Percentiles rank a stretch among this genome's conserved stretches.
Conservation (phyloP, 164 flowering plant genomes). For the Vitis riparia region DNA sequence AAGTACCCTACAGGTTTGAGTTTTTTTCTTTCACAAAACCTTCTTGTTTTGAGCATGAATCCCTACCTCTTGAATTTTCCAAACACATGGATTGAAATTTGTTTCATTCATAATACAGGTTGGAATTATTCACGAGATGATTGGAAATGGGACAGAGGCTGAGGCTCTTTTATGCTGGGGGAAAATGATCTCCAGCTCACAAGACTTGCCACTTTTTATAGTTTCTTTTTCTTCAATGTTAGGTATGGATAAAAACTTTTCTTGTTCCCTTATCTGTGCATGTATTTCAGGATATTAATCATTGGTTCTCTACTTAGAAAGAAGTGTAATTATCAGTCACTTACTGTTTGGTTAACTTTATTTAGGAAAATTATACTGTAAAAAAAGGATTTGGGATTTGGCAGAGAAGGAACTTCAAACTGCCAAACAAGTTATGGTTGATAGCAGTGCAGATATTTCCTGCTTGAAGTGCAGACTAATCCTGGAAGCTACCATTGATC, state of each 20-base stretch:
- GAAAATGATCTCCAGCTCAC: conserved; percentile 51
- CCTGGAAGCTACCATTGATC: conserved; percentile 45
- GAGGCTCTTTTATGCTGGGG: conserved; percentile 72
- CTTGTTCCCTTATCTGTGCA: neutral
- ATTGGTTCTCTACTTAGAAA: neutral
- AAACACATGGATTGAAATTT: neutral
- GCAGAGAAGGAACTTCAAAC: conserved; percentile 48
- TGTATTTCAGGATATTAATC: neutral
- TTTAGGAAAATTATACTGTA: conserved; percentile 57
- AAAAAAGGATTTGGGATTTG: conserved; percentile 38
- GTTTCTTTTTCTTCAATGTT: conserved; percentile 68
- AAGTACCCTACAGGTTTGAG: conserved; percentile 80
- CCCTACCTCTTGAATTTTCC: too few species aligned
- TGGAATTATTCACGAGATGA: conserved; percentile 65
- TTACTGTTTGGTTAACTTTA: neutral
- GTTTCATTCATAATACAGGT: conserved; percentile 44
- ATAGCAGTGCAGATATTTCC: conserved; percentile 18
- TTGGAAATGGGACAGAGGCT: conserved; percentile 79
- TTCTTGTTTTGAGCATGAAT: conserved; percentile 1
- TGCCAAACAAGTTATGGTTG: conserved; percentile 35
- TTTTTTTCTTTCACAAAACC: neutral
- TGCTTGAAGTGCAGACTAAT: conserved; percentile 47
- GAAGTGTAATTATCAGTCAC: neutral
- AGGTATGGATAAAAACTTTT: conserved; percentile 42
- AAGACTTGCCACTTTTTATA: conserved; percentile 57